These are phyloP conservation scores for Blastomyces percursus DNA, from an alignment of 2,329 filamentous ascomycete genomes.

Conservation along the genomic window DNA sequence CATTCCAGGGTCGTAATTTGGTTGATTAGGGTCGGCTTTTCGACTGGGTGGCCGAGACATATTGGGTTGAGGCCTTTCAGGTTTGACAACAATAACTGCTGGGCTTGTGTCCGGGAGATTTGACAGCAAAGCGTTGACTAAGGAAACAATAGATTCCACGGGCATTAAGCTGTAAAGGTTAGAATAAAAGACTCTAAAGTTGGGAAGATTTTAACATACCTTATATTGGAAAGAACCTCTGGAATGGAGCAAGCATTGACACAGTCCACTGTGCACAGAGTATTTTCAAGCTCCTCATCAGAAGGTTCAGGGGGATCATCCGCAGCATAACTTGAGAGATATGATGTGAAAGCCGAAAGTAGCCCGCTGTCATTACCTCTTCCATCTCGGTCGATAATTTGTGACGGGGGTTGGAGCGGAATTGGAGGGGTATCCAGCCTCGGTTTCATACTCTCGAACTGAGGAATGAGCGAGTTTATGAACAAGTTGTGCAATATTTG, in stretches of 20 bases:
- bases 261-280: conserved; percentile 86
- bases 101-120: conserved; percentile 77
- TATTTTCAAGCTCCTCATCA: conserved; percentile 93
- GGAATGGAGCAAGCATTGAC: conserved; percentile 80
- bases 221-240: conserved; percentile 71
- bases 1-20: conserved; percentile 71
- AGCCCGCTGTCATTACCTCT: conserved; percentile 71
- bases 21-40: conserved; percentile 44
- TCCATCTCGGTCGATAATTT: conserved; percentile 79
- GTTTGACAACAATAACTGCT: conserved; percentile 77
- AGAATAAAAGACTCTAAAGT: conserved; percentile 6
- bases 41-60: conserved; percentile 49
- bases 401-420: conserved; percentile 79
- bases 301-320: conserved; percentile 96
- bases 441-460: conserved; percentile 60
- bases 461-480: conserved; percentile 81
- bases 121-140: conserved; percentile 64
- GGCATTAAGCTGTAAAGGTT: conserved; percentile 47
- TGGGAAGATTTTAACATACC: conserved; percentile 35
- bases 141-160: conserved; percentile 44
- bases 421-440: conserved; percentile 66
- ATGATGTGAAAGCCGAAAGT: conserved; percentile 89
- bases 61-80: conserved; percentile 59
- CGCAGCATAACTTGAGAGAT: conserved; percentile 96
- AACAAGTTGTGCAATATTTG: conserved; percentile 94